Percentiles rank a stretch among this genome's conserved stretches.
Conservation (phyloP, 495 filamentous ascomycete genomes). For the Penicillium chermesinum region DNA sequence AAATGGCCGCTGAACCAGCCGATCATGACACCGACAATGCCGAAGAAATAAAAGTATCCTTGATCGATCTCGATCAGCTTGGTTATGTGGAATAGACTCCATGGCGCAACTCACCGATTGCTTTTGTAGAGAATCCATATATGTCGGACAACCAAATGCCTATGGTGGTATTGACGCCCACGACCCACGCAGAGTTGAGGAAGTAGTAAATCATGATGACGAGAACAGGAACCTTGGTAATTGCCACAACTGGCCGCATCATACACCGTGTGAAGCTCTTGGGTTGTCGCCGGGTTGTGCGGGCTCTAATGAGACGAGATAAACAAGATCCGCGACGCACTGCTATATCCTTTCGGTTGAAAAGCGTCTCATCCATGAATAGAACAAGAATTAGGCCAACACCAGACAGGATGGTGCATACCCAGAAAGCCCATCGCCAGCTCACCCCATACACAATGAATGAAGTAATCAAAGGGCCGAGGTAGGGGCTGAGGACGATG, state of each 20-base stretch:
- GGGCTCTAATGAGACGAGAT: slow-evolving; percentile 1
- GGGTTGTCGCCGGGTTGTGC: background rate
- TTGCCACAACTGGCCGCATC: slow-evolving; percentile 1
- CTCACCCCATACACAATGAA: slow-evolving; percentile 7
- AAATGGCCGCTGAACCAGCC: slow-evolving; percentile 9
- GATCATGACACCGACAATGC: slow-evolving; percentile 3
- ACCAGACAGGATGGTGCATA: slow-evolving; percentile 2
- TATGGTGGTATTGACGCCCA: slow-evolving; percentile 10
- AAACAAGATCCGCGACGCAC: background rate
- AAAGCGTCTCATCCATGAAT: slow-evolving; percentile 5
- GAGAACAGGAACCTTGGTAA: slow-evolving; percentile 8
- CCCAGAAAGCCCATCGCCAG: slow-evolving; percentile 11
- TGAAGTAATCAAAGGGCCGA: slow-evolving; percentile 5
- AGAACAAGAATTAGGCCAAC: slow-evolving; percentile 3
- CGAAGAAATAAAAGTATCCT: slow-evolving; percentile 12
- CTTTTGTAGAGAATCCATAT: slow-evolving; percentile 4
- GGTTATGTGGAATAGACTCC: background rate
- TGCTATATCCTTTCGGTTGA: slow-evolving; percentile 2
- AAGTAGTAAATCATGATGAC: slow-evolving; percentile 8
- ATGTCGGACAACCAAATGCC: slow-evolving; percentile 8
- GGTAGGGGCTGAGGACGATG: slow-evolving; percentile 7
- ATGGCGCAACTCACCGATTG: slow-evolving; percentile 1
- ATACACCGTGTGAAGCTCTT: slow-evolving; percentile 6
- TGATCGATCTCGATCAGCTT: background rate
- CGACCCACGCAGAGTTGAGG: slow-evolving; percentile 7